These are phyloP conservation scores for Austroboletus novae-zelandiae DNA, from an alignment of 1,284 basidiomycete species.

Conservation along the genomic window DNA sequence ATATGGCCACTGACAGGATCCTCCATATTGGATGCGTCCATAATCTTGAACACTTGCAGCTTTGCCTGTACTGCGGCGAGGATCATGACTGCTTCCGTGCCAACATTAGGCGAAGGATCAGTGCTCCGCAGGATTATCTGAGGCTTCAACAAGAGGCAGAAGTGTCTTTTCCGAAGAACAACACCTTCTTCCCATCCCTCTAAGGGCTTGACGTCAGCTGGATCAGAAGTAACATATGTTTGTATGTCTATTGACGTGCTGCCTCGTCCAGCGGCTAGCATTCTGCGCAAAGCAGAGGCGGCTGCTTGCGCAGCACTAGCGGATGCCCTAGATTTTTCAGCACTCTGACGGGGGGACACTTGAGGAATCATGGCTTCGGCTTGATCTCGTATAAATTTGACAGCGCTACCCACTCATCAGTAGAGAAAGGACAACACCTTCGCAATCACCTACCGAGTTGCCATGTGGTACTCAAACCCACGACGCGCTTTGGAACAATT, in stretches of 20 bases:
- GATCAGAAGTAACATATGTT: constrained; percentile 26
- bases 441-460: constrained; percentile 60
- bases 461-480: constrained; percentile 87
- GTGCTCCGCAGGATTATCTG: constrained; percentile 79
- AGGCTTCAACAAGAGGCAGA: constrained; percentile 86
- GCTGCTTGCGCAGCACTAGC: constrained; percentile 56
- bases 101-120: constrained; percentile 39
- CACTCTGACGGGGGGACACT: constrained; percentile 30
- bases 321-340: constrained; percentile 35
- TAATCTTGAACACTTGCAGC: constrained; percentile 77
- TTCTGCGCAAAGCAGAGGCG: constrained; percentile 59
- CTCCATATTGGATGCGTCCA: constrained; percentile 77
- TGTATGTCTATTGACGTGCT: constrained; percentile 46
- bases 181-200: constrained; percentile 72
- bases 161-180: constrained; percentile 67
- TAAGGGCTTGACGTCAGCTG: constrained; percentile 52
- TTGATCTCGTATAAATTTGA: constrained; percentile 84
- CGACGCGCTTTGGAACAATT: constrained; percentile 75
- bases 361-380: constrained; percentile 47
- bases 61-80: constrained; percentile 83
- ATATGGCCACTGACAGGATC: constrained; percentile 86
- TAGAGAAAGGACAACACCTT: not conserved
- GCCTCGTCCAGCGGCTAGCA: constrained; percentile 51
- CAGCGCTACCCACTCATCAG: constrained; percentile 49
- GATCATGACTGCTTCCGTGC: constrained; percentile 66